A percentile compares a stretch with the other conserved stretches of the same genome.
Evolutionary conservation across 106 monocot genomes (phyloP).

Genomic region (Apostasia shenzhenica): DNA sequence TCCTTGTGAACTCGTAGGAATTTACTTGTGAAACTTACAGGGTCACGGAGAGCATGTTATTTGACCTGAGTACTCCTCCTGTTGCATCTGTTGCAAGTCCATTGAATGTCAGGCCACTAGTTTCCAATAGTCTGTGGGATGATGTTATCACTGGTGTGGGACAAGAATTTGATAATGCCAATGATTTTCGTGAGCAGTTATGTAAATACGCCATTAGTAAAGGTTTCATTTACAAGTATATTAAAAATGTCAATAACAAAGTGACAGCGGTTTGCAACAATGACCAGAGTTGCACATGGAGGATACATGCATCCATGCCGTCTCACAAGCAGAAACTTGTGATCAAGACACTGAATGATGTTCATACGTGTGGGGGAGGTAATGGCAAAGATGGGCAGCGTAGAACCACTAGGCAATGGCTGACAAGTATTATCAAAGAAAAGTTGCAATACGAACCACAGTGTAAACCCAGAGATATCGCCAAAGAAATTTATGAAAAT

Average conservation of each 20-base stretch:
- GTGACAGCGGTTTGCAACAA: slow-evolving; percentile 65
- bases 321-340: slow-evolving; percentile 78
- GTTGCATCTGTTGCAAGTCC: slow-evolving; percentile 15
- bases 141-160: slow-evolving; percentile 70
- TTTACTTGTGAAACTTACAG: slow-evolving; percentile 15
- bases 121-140: slow-evolving; percentile 19
- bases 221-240: slow-evolving; percentile 81
- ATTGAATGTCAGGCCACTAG: slow-evolving; percentile 19
- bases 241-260: slow-evolving; percentile 76
- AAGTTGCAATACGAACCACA: slow-evolving; percentile 50
- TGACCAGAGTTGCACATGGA: slow-evolving; percentile 66
- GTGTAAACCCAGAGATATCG: slow-evolving; percentile 81
- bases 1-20: not conserved
- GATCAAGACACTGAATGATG: slow-evolving; percentile 66
- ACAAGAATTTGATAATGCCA: slow-evolving; percentile 86
- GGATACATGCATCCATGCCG: slow-evolving; percentile 76
- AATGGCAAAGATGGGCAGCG: slow-evolving; percentile 51
- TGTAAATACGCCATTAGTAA: slow-evolving; percentile 71
- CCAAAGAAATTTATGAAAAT: slow-evolving; percentile 60
- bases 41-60: slow-evolving; percentile 19
- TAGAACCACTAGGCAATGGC: slow-evolving; percentile 75
- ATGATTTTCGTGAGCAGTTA: slow-evolving; percentile 73
- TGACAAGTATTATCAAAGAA: slow-evolving; percentile 78
- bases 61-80: slow-evolving; percentile 22
- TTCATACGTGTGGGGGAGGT: slow-evolving; percentile 78